Conservation (phyloP, 2,329 filamentous ascomycete species). For the Diplocarpon mali region DNA sequence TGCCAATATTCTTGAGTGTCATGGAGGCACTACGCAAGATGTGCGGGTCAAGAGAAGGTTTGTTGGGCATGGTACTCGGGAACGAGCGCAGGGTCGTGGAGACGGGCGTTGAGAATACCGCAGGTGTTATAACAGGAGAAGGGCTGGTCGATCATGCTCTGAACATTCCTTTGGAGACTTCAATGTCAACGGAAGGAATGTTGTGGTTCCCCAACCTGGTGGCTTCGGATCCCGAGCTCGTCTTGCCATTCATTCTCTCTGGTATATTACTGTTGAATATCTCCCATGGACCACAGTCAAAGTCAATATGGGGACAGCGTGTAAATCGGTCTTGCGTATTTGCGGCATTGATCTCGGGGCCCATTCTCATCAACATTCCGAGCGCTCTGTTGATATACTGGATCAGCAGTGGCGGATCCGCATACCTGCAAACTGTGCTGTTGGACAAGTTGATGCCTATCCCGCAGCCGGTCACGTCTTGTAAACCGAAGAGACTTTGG, state of each 20-base stretch:
- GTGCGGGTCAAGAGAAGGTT: slow-evolving; percentile 32
- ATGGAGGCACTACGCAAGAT: slow-evolving; percentile 38
- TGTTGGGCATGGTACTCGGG: slow-evolving; percentile 29
- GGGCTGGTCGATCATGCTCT: slow-evolving; percentile 1
- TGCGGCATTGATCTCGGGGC: slow-evolving; percentile 32
- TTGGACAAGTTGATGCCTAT: slow-evolving; percentile 32
- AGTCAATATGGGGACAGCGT: slow-evolving; percentile 18
- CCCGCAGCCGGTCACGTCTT: slow-evolving; percentile 25
- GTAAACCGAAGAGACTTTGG: slow-evolving; percentile 19
- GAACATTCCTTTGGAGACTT: slow-evolving; percentile 11
- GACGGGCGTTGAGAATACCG: not conserved
- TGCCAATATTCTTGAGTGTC: slow-evolving; percentile 35
- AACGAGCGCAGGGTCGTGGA: not conserved
- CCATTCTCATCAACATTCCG: slow-evolving; percentile 31
- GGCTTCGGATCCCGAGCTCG: slow-evolving; percentile 37
- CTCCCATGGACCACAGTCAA: slow-evolving; percentile 6
- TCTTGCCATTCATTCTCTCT: slow-evolving; percentile 38
- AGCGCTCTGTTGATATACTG: slow-evolving; percentile 38
- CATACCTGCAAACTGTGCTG: slow-evolving; percentile 30
- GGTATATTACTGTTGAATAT: slow-evolving; percentile 39
- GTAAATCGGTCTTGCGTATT: slow-evolving; percentile 27
- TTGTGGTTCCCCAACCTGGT: slow-evolving; percentile 50
- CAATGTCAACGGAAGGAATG: slow-evolving; percentile 43
- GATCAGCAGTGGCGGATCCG: slow-evolving; percentile 34
- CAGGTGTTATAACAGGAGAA: not conserved